phyloP scores from a whole-genome alignment of 176 grass and related monocot species.

The Aegilops bicornis region DNA sequence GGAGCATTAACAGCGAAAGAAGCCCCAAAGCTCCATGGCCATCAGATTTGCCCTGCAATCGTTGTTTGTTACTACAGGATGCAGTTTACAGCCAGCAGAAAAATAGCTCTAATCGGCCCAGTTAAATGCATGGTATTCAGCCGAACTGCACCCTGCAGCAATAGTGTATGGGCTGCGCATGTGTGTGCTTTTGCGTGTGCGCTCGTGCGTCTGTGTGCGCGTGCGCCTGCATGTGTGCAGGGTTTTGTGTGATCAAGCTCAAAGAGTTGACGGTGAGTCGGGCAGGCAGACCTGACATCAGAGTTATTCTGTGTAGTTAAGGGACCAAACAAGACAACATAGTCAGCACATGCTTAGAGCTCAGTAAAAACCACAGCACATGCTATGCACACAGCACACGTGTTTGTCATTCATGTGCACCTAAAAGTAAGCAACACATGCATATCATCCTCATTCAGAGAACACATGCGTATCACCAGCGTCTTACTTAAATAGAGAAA shows the following conservation, averaged over 20 bases:
- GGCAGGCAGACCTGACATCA: not conserved
- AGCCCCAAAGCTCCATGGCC: not conserved
- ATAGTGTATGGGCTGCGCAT: not conserved
- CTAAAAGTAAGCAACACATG: conserved; percentile 33
- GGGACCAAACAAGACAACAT: not conserved
- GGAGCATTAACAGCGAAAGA: not conserved
- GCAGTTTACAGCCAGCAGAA: not conserved
- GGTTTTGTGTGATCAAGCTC: not conserved
- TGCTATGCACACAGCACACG: not conserved
- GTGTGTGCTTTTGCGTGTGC: not conserved
- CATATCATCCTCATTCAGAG: not conserved
- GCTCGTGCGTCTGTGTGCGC: not conserved
- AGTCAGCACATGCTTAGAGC: not conserved
- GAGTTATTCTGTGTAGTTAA: not conserved
- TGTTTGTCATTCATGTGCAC: conserved; percentile 13
- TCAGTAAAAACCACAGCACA: not conserved
- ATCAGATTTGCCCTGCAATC: not conserved
- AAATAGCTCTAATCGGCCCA: not conserved
- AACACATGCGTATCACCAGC: conserved; percentile 22
- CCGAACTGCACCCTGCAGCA: not conserved
- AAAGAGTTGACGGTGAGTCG: not conserved
- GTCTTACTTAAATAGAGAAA: conserved; percentile 19
- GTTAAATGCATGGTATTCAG: conserved; percentile 16
- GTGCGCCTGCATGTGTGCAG: not conserved
- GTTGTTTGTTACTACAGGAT: not conserved